A percentile compares a stretch with the other conserved stretches of the same genome.
These are phyloP conservation scores for Leishmania turanica DNA, from an alignment of 208 protist genomes.

Conservation along the genomic window DNA sequence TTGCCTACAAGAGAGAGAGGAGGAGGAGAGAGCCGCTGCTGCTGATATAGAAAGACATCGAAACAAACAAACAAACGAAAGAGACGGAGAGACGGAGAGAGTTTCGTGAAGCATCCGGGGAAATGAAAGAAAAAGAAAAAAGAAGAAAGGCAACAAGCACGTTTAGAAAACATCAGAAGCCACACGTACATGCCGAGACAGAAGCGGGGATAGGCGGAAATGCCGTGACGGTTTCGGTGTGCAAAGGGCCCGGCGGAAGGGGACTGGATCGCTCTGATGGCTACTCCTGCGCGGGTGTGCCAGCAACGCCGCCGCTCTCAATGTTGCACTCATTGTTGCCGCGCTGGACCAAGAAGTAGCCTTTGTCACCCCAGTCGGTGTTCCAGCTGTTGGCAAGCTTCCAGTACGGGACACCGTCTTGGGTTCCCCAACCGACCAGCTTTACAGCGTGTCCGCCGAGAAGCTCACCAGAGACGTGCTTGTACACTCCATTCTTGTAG, in stretches of 20 bases:
- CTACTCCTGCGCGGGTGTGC: slow-evolving; percentile 34
- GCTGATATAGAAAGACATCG: slow-evolving; percentile 9
- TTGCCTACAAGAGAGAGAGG: background rate
- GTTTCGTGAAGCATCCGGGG: background rate
- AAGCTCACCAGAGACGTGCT: slow-evolving; percentile 56
- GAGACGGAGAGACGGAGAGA: background rate
- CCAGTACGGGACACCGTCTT: slow-evolving; percentile 86
- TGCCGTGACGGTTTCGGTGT: slow-evolving; percentile 8
- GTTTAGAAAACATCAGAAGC: slow-evolving; percentile 5
- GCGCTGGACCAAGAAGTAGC: slow-evolving; percentile 81
- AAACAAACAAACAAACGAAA: slow-evolving; percentile 3
- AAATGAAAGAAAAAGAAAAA: slow-evolving; percentile 1
- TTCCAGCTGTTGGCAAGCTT: slow-evolving; percentile 93
- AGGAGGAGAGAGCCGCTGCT: background rate
- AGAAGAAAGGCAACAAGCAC: background rate
- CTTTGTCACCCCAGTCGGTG: slow-evolving; percentile 84
- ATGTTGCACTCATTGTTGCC: slow-evolving; percentile 86
- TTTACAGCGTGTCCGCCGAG: slow-evolving; percentile 89
- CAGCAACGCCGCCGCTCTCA: slow-evolving; percentile 60
- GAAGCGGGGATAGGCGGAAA: slow-evolving; percentile 15
- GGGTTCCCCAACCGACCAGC: slow-evolving; percentile 87
- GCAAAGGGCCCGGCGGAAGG: background rate
- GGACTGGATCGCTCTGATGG: background rate
- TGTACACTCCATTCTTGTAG: slow-evolving; percentile 94
- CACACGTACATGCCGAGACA: background rate